These are phyloP conservation scores for Elsinoe australis DNA, from an alignment of 2,329 filamentous ascomycete genomes.

Conservation along the genomic window DNA sequence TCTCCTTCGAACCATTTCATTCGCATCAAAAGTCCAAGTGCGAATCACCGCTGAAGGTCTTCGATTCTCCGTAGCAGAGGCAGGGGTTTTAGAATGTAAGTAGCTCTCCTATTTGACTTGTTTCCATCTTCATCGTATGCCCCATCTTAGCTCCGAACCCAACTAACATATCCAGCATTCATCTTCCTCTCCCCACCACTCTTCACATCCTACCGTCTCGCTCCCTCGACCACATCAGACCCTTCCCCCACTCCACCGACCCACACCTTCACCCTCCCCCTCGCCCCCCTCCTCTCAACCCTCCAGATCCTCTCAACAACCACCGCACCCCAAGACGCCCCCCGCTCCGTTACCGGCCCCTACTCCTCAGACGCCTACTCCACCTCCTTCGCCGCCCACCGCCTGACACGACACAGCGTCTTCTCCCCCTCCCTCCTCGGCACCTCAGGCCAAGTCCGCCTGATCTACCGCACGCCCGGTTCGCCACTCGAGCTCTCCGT, in stretches of 20 bases:
- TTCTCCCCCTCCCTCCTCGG: constrained; percentile 79
- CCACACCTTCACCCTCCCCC: constrained; percentile 73
- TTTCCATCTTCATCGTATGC: constrained; percentile 17
- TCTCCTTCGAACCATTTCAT: constrained; percentile 55
- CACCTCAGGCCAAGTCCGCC: constrained; percentile 75
- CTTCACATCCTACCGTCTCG: constrained; percentile 77
- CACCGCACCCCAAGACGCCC: constrained; percentile 32
- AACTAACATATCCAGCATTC: constrained; percentile 44
- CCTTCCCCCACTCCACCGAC: constrained; percentile 34
- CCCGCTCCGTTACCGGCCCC: neutral
- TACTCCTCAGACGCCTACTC: constrained; percentile 22
- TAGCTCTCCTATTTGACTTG: neutral
- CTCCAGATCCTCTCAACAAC: constrained; percentile 82
- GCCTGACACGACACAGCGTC: constrained; percentile 44
- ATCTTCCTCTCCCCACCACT: constrained; percentile 82
- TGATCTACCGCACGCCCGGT: constrained; percentile 68
- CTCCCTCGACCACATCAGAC: constrained; percentile 39
- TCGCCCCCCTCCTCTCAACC: constrained; percentile 82
- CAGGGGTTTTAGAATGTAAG: constrained; percentile 80
- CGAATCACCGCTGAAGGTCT: constrained; percentile 80
- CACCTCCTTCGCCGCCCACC: constrained; percentile 32
- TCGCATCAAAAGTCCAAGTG: constrained; percentile 53
- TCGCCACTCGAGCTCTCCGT: constrained; percentile 86
- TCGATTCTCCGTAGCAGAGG: constrained; percentile 80
- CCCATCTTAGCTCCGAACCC: too few relatives aligned